Evolutionary conservation across 1,284 basidiomycete species (phyloP).

Genomic region (Ceratobasidium sp.): DNA sequence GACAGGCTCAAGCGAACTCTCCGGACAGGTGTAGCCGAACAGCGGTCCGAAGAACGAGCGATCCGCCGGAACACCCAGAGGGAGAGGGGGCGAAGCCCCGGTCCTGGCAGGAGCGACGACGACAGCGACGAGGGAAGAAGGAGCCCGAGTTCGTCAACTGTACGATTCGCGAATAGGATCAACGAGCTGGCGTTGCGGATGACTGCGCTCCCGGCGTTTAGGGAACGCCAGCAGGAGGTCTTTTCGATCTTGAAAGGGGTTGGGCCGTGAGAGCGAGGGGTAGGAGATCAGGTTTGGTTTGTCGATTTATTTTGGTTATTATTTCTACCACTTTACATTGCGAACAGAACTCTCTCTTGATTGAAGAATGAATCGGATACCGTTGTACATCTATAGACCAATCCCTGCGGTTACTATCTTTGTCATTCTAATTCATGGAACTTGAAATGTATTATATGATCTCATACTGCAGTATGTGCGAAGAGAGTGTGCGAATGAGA

Average conservation of each 20-base stretch:
- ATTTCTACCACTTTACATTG: background rate
- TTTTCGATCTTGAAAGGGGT: slow-evolving; percentile 73
- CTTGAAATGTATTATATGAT: background rate
- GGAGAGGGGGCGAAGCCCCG: slow-evolving; percentile 52
- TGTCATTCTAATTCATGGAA: background rate
- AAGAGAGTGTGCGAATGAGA: background rate
- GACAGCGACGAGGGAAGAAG: slow-evolving; percentile 52
- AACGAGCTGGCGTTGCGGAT: slow-evolving; percentile 77
- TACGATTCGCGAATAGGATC: slow-evolving; percentile 78
- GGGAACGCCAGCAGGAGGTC: slow-evolving; percentile 75
- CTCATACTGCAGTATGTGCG: background rate
- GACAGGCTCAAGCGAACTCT: slow-evolving; percentile 72
- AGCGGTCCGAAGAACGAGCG: slow-evolving; percentile 43
- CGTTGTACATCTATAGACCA: background rate
- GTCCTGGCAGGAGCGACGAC: background rate
- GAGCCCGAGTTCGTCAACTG: slow-evolving; percentile 71
- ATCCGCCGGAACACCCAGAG: slow-evolving; percentile 54
- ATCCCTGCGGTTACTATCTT: background rate
- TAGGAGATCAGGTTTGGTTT: background rate
- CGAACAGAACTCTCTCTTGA: slow-evolving; percentile 2
- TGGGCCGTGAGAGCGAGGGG: background rate
- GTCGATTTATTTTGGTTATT: background rate
- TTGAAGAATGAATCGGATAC: slow-evolving; percentile 5
- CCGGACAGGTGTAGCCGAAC: slow-evolving; percentile 57
- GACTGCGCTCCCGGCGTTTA: slow-evolving; percentile 75